Percentiles rank a stretch among this genome's conserved stretches.
Conservation (phyloP, 2,329 filamentous ascomycete species). For the Didymellaceae sp. region DNA sequence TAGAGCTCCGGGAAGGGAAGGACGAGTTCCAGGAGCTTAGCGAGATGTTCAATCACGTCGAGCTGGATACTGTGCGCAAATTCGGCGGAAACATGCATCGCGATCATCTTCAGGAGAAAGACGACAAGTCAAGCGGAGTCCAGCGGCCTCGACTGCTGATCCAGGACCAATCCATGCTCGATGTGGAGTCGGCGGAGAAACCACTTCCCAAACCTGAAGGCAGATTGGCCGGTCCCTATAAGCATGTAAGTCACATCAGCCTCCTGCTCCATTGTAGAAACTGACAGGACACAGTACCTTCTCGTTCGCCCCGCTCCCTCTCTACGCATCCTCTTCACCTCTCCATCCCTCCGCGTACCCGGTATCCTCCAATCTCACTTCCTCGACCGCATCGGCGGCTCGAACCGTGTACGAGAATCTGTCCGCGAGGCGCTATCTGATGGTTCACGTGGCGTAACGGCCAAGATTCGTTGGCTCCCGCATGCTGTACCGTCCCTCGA, state of each 20-base stretch:
- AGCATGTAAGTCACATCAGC: constrained; percentile 56
- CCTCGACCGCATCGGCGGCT: constrained; percentile 58
- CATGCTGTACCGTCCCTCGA: constrained; percentile 44
- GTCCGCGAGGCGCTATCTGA: constrained; percentile 67
- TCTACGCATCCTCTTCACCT: constrained; percentile 58
- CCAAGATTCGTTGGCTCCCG: constrained; percentile 73
- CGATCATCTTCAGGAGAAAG: constrained; percentile 58
- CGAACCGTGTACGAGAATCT: constrained; percentile 59
- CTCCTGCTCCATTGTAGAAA: not conserved
- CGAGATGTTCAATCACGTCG: constrained; percentile 72
- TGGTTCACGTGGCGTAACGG: constrained; percentile 71
- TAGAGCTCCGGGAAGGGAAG: constrained; percentile 49
- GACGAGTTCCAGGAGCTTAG: constrained; percentile 70
- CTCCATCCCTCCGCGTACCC: constrained; percentile 57
- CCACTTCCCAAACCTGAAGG: constrained; percentile 31
- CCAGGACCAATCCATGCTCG: constrained; percentile 53
- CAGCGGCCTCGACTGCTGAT: constrained; percentile 56
- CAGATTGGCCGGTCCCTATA: constrained; percentile 59
- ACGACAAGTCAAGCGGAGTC: constrained; percentile 42
- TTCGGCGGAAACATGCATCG: constrained; percentile 70
- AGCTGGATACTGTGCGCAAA: constrained; percentile 69
- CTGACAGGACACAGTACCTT: constrained; percentile 50
- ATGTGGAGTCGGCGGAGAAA: constrained; percentile 27
- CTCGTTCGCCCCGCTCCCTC: constrained; percentile 57
- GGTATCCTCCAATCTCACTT: constrained; percentile 58